Conservation (phyloP, 2,329 filamentous ascomycete genomes). For the Fusarium compactum region DNA sequence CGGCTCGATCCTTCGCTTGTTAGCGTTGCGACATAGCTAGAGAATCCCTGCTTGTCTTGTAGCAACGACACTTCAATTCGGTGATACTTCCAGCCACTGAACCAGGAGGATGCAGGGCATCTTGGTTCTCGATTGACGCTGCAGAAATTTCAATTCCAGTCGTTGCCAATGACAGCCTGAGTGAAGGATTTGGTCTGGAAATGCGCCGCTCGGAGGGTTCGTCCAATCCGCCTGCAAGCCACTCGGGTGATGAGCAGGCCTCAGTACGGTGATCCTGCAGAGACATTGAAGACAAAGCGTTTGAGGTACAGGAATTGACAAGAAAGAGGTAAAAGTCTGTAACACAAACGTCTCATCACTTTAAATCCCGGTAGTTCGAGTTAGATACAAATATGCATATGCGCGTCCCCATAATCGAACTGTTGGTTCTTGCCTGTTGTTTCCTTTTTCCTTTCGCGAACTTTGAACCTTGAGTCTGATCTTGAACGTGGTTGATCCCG, state of each 20-base stretch:
- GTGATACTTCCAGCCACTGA: neutral
- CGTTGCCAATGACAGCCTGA: neutral
- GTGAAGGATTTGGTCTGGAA: neutral
- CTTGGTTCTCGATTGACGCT: accelerated
- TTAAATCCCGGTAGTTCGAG: neutral
- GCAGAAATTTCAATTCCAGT: neutral
- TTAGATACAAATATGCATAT: conserved; percentile 23
- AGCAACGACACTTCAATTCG: neutral
- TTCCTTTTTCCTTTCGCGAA: neutral
- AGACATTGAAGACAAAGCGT: neutral
- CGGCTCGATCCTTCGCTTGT: conserved; percentile 7
- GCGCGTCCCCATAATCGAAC: neutral
- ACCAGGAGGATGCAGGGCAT: neutral
- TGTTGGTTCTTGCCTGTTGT: neutral
- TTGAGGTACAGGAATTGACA: neutral
- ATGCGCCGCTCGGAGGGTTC: neutral
- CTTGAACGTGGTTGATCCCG: neutral
- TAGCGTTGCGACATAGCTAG: neutral
- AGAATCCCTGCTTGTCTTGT: neutral
- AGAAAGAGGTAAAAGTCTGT: neutral
- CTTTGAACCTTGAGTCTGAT: neutral
- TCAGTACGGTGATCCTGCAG: neutral
- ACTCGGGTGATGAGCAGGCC: neutral
- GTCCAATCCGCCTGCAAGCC: neutral
- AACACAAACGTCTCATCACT: conserved; percentile 3